Percentiles rank a stretch among this genome's conserved stretches.
phyloP scores from a whole-genome alignment of 1,284 basidiomycete species.

The Pseudozyma thailandica region DNA sequence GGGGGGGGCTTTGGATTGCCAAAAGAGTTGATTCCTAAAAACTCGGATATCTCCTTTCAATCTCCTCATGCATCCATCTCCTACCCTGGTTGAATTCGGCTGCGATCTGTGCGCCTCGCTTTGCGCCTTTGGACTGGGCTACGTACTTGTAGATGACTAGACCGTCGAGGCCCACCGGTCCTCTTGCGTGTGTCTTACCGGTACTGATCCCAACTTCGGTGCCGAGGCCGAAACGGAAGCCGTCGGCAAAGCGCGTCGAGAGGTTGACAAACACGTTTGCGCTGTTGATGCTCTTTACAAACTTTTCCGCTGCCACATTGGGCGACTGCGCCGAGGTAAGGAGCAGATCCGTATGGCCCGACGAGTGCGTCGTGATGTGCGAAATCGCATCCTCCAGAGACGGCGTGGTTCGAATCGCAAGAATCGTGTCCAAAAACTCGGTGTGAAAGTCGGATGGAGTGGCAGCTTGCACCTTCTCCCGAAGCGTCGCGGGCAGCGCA shows the following conservation, averaged over 20 bases:
- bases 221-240: constrained; percentile 95
- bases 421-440: constrained; percentile 75
- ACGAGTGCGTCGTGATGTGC: constrained; percentile 92
- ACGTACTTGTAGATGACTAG: constrained; percentile 67
- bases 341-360: constrained; percentile 94
- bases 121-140: not conserved
- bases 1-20: no score
- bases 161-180: constrained; percentile 95
- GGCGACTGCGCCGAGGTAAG: constrained; percentile 69
- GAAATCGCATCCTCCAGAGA: constrained; percentile 79
- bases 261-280: constrained; percentile 95
- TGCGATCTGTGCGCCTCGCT: constrained; percentile 23
- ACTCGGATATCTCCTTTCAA: constrained; percentile 20
- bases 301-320: constrained; percentile 74
- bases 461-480: constrained; percentile 39
- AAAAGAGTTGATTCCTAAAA: no score
- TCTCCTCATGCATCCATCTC: constrained; percentile 23
- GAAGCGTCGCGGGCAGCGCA: not conserved
- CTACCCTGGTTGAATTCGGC: constrained; percentile 27
- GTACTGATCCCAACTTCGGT: constrained; percentile 98
- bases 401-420: constrained; percentile 79
- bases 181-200: constrained; percentile 93
- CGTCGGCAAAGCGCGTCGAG: constrained; percentile 94
- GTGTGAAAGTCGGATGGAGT: constrained; percentile 78
- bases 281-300: constrained; percentile 87